Percentiles rank a stretch among this genome's conserved stretches.
These are phyloP conservation scores for Cladophialophora yegresii DNA, from an alignment of 2,329 filamentous ascomycete genomes.

Conservation along the genomic window DNA sequence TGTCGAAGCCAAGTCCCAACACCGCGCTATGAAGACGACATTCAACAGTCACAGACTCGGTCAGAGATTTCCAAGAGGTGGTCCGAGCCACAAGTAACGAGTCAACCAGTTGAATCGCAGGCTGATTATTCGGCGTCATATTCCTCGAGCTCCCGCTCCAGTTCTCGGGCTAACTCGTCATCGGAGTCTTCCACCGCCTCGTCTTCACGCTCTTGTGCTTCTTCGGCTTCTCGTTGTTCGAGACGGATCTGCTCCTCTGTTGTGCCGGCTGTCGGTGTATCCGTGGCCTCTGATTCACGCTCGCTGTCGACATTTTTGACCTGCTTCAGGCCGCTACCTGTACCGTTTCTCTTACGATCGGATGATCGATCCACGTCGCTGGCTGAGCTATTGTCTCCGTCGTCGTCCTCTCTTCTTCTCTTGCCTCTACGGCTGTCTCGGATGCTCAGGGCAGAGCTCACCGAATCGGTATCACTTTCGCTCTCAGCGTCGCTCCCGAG, in stretches of 20 bases:
- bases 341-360: constrained; percentile 38
- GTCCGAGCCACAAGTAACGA: background rate
- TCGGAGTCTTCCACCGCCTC: constrained; percentile 47
- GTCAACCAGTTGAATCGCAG: background rate
- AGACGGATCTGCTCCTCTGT: constrained; percentile 37
- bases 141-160: constrained; percentile 62
- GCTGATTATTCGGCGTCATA: constrained; percentile 13
- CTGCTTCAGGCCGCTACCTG: constrained; percentile 30
- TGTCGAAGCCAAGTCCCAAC: constrained; percentile 16
- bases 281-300: constrained; percentile 19
- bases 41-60: background rate
- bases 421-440: constrained; percentile 27
- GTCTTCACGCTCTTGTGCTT: constrained; percentile 39
- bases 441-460: constrained; percentile 38
- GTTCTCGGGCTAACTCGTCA: constrained; percentile 55
- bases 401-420: constrained; percentile 61
- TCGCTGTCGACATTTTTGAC: constrained; percentile 27
- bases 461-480: constrained; percentile 51
- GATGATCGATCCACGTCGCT: constrained; percentile 33
- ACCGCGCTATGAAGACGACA: constrained; percentile 20
- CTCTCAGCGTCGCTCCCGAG: constrained; percentile 56
- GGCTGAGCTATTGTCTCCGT: constrained; percentile 51
- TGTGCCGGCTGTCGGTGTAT: constrained; percentile 14
- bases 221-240: constrained; percentile 39
- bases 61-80: background rate